Conservation (phyloP, 495 filamentous ascomycete species). For the Echria macrotheca region DNA sequence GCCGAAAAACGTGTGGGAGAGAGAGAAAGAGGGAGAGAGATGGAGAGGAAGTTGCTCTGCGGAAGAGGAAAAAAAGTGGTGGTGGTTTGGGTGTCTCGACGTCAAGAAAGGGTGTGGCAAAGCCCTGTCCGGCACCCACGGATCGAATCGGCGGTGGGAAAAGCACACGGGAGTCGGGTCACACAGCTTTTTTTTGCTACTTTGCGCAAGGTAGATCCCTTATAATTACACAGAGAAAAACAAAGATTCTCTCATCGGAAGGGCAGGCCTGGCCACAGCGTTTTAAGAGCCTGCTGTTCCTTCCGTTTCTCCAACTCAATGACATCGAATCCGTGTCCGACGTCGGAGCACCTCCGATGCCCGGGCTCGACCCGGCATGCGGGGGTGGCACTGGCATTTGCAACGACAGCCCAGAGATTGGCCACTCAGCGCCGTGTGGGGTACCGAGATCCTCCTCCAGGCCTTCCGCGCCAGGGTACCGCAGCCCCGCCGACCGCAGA, state of each 20-base stretch:
- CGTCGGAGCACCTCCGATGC: no score
- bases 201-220: no score
- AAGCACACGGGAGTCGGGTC: no score
- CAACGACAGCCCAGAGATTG: conserved; percentile 25
- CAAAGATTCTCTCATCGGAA: no score
- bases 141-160: no score
- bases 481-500: no score
- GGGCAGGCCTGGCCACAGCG: conserved; percentile 6
- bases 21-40: no score
- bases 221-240: no score
- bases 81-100: conserved; percentile 7
- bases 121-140: no score
- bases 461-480: not conserved
- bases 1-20: not conserved
- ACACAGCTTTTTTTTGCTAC: no score
- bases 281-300: conserved; percentile 4
- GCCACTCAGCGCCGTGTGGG: conserved; percentile 5
- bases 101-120: not conserved
- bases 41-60: no score
- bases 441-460: not conserved
- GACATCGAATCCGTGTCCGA: conserved; percentile 11
- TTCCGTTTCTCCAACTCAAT: conserved; percentile 3
- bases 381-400: conserved; percentile 33
- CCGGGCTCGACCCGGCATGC: conserved; percentile 37
- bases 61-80: no score